Percentiles rank a stretch among this genome's conserved stretches.
phyloP scores from a whole-genome alignment of 306 rosid species.

The Benincasa hispida region DNA sequence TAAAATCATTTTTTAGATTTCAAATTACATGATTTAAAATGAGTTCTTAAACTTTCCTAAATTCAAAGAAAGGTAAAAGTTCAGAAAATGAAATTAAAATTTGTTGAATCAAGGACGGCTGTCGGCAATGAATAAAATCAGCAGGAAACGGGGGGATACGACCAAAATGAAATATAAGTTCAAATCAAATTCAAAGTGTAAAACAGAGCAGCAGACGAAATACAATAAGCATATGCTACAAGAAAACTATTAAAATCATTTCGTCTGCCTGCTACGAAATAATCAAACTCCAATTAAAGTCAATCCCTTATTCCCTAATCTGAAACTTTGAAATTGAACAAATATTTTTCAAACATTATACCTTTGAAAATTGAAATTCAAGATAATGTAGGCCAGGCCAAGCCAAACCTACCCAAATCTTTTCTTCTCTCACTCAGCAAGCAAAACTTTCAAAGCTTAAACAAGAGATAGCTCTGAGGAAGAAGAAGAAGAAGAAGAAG shows the following conservation, averaged over 20 bases:
- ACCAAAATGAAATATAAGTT: not conserved
- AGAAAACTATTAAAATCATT: not conserved
- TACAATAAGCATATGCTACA: not conserved
- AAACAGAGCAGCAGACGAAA: not conserved
- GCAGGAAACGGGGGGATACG: not conserved
- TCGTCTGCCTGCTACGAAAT: not conserved
- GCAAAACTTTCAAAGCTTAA: not conserved
- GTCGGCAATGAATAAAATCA: too few species aligned
- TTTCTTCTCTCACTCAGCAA: not conserved
- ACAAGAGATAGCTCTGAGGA: not conserved
- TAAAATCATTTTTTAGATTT: too few species aligned
- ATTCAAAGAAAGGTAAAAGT: too few species aligned
- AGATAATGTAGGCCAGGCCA: not conserved
- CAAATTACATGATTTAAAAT: too few species aligned
- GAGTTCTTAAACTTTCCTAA: too few species aligned
- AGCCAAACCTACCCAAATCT: not conserved
- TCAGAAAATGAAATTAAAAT: too few species aligned
- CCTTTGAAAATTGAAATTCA: not conserved
- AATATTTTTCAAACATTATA: not conserved
- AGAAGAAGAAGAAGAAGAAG: not conserved
- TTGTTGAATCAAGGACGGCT: too few species aligned
- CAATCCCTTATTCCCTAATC: not conserved
- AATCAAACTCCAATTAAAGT: not conserved
- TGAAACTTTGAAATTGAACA: not conserved
- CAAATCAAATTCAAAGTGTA: not conserved